Base-by-base conservation (phyloP, 345 rosid species). In the Eucalyptus albens region DNA sequence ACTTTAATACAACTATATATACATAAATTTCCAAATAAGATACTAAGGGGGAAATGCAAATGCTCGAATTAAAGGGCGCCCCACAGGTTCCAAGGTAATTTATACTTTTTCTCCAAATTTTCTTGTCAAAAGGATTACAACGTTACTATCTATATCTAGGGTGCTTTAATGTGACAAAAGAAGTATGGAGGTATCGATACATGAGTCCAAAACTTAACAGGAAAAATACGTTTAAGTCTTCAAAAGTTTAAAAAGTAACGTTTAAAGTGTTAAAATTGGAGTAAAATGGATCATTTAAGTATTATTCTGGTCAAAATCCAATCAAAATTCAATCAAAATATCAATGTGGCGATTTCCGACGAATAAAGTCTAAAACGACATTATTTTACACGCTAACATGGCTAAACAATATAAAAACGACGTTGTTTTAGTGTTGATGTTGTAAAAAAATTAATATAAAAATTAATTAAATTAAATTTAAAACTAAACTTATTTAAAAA, bases 191-290 rank as follows among this genome's bases (percentile, higher is more conserved):
- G 53, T 50, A 15, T 3, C 0, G 7, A 50, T 0, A 50, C 0
- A 0, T 15, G 7, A 50, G 17, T 50, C 0, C 53, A 50, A 50
- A 42, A 40, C 6, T 5, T 4, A 5, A 5, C 42, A 40, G 5
- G 42, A 40, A 40, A 5, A 40, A 40, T 5, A 40, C 42, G n/a
- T n/a, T n/a, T n/a, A n/a, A n/a, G n/a, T n/a, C n/a, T n/a, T n/a
- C 5, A 40, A 50, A 50, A 50, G 0, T 49, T 49, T 49, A 0
- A 1, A 49, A 49, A 49, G 50, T 4, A 1, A 50, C 1, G 14
- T 0, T 50, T 50, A 13, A 13, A 2, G 0, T 50, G 0, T 0
- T 0, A 50, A 50, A 50, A 50, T 50, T 3, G 0, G 0, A 50
- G 7, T 3, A 50, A 5, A 50, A 50, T 50, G 0, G 16, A 50